Base-by-base conservation (phyloP, 495 filamentous ascomycete species). In the Penicillium pulvis region DNA sequence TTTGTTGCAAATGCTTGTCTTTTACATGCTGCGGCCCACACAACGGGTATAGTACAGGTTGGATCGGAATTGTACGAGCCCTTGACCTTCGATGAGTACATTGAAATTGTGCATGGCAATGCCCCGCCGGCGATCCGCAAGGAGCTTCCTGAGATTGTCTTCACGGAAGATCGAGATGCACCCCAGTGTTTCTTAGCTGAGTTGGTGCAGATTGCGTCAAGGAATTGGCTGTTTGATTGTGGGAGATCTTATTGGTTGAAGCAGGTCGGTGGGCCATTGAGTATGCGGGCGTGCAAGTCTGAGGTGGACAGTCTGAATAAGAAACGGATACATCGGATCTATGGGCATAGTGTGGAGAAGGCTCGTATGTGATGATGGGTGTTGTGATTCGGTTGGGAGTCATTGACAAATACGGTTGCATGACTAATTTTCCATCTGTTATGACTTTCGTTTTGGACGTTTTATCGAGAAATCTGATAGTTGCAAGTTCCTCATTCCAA, bases 1-100 rank as follows among this genome's bases (percentile, higher is more conserved):
- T 70, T 75, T 20, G 75, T 76, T 4, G 73, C 75, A 31, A 77
- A 75, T 54, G 69, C 69, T 2, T 75, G 71, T 63, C 61, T 77
- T 9, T 36, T 76, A 9, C 75, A 77, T 41, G 68, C 71, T 0
- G 71, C 69, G 5, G 67, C 68, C 11, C 62, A 62, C 8, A 76
- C 75, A 8, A 70, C 51, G 0, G 75, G 75, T 0, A 71, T 75
- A 23, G 66, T 75, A 1, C 71, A 75, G 19, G 45, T 72, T 5
- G 70, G 69, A 16, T 69, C 73, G 2, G 59, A 71, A 50, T 54
- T 75, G 2, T 75, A 74, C 36, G 60, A 70, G 6, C 61, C 65
- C 1, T 46, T 65, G 9, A 72, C 69, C 16, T 71, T 72, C 42
- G 73, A 74, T 26, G 61, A 66, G 4, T 67, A 70, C 14, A 47